Evolutionary conservation across 306 rosid genomes (phyloP).

Genomic region (Bauhinia variegata): DNA sequence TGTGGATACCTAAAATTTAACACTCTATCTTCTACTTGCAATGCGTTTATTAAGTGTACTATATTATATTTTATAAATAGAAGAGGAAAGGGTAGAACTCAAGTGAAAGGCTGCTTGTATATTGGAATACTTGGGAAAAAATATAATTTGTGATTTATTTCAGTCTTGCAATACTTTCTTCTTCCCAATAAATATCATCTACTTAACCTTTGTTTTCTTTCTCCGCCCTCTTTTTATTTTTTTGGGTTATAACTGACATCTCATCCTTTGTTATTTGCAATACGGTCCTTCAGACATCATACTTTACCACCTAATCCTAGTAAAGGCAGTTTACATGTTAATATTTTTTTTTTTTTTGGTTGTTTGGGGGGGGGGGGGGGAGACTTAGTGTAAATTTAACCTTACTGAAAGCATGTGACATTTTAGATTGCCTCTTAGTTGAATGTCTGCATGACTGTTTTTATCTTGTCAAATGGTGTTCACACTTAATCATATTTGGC

Average conservation of each 20-base stretch:
- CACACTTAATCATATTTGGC: too few species aligned
- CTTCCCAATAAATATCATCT: neutral
- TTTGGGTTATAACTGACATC: neutral
- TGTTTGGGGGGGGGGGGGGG: too few species aligned
- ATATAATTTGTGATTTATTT: neutral
- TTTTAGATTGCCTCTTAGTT: neutral
- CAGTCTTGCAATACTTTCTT: neutral
- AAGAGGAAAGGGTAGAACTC: neutral
- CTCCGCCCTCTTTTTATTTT: neutral
- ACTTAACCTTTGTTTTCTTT: neutral
- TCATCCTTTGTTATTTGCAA: neutral
- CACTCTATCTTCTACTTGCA: neutral
- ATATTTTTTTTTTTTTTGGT: conserved; percentile 11
- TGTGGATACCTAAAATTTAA: conserved; percentile 12
- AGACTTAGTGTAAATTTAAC: too few species aligned
- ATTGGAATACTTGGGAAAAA: conserved; percentile 11
- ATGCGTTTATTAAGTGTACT: neutral
- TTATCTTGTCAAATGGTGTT: too few species aligned
- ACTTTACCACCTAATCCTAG: conserved; percentile 2
- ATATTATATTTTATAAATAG: neutral
- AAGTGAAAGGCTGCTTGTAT: conserved; percentile 3
- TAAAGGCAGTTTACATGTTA: neutral
- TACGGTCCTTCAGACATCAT: neutral
- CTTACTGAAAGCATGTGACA: too few species aligned
- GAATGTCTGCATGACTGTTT: neutral